phyloP scores from a whole-genome alignment of 2,329 filamentous ascomycete species.

The Apiospora pterosperma region DNA sequence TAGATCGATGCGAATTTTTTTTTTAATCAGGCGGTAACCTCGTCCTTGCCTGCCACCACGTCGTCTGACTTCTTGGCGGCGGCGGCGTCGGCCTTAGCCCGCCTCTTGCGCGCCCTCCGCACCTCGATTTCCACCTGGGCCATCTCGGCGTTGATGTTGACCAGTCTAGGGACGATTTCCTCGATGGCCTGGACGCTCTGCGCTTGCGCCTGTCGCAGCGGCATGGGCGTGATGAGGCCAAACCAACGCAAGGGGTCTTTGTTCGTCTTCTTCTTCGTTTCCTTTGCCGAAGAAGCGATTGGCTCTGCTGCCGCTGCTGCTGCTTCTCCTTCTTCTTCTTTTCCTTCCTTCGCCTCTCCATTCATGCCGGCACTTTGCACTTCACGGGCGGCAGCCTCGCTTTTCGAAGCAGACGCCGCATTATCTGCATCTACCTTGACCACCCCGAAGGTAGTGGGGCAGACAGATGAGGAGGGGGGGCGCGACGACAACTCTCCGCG shows the following conservation, averaged over 20 bases:
- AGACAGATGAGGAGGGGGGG: not conserved
- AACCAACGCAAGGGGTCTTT: conserved; percentile 59
- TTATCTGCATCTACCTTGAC: not conserved
- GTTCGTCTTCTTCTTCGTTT: conserved; percentile 13
- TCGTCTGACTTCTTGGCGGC: conserved; percentile 24
- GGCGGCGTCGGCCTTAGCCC: conserved; percentile 43
- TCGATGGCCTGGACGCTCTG: conserved; percentile 56
- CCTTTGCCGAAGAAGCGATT: conserved; percentile 8
- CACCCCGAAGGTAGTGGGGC: not conserved
- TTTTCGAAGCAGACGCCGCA: not conserved
- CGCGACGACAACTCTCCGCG: conserved; percentile 36
- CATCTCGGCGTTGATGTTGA: conserved; percentile 58
- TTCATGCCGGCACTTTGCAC: not conserved
- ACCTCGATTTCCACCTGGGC: conserved; percentile 66
- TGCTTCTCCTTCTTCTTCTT: not conserved
- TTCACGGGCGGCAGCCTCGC: not conserved
- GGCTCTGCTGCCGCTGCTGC: not conserved
- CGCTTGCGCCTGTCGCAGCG: conserved; percentile 56
- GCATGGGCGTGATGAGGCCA: conserved; percentile 48
- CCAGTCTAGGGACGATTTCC: conserved; percentile 53
- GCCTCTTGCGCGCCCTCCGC: conserved; percentile 54
- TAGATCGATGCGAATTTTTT: not conserved
- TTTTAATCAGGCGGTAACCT: not conserved
- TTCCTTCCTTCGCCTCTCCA: conserved; percentile 8
- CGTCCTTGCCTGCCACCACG: conserved; percentile 2